These are phyloP conservation scores for Apiospora koreana DNA, from an alignment of 2,329 filamentous ascomycete species.

Conservation along the genomic window DNA sequence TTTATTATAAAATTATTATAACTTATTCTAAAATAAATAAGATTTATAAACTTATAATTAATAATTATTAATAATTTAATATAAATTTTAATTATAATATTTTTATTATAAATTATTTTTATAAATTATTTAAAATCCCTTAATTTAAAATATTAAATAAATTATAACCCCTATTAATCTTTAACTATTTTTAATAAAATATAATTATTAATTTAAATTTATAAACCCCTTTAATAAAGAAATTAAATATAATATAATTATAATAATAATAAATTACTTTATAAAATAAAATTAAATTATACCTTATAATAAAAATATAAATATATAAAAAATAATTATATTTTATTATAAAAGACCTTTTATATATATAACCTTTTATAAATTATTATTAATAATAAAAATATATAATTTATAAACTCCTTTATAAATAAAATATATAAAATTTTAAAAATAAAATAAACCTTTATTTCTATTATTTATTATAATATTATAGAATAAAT, in stretches of 20 bases:
- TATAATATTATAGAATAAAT: too few species aligned
- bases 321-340: conserved; percentile 13
- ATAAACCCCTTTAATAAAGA: neutral
- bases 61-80: neutral
- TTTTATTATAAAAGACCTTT: conserved; percentile 2
- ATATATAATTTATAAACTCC: conserved; percentile 8
- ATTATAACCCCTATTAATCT: neutral
- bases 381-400: conserved; percentile 8
- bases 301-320: conserved; percentile 2
- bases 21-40: neutral
- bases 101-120: neutral
- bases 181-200: neutral
- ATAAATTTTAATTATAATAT: neutral
- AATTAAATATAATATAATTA: too few species aligned
- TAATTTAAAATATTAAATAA: neutral
- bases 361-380: neutral
- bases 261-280: too few species aligned
- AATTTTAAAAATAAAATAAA: conserved; percentile 13
- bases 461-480: neutral
- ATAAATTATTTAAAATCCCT: neutral
- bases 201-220: neutral
- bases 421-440: conserved; percentile 15
- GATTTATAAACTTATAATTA: neutral
- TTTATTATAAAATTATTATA: neutral
- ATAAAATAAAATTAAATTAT: conserved; percentile 9